Evolutionary conservation across 1,284 basidiomycete species (phyloP).

Genomic region (Waitea zeae): DNA sequence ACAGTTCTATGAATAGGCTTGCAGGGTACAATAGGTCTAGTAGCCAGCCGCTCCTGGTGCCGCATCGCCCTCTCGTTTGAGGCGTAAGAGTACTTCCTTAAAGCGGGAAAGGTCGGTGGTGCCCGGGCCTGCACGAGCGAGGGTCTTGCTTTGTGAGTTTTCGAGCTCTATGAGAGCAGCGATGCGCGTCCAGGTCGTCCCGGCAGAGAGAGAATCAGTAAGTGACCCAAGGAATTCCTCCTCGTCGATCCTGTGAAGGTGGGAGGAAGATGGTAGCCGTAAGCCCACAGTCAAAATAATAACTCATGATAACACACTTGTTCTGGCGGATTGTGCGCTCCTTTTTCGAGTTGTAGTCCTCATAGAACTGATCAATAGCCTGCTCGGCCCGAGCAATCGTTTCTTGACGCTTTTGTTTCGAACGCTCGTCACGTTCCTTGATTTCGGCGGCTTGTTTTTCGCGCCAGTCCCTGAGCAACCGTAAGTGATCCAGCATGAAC

Average conservation of each 20-base stretch:
- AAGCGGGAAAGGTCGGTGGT: slow-evolving; percentile 82
- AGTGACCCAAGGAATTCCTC: slow-evolving; percentile 62
- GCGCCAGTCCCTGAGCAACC: slow-evolving; percentile 59
- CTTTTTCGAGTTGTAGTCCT: slow-evolving; percentile 84
- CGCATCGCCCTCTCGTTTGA: slow-evolving; percentile 77
- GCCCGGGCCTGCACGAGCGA: slow-evolving; percentile 74
- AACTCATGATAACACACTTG: slow-evolving; percentile 50
- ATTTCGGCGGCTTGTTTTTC: slow-evolving; percentile 81
- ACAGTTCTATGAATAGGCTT: too few species aligned
- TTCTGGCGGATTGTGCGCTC: slow-evolving; percentile 89
- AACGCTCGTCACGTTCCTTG: slow-evolving; percentile 59
- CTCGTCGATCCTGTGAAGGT: slow-evolving; percentile 62
- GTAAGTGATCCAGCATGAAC: slow-evolving; percentile 2
- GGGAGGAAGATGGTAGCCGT: not conserved
- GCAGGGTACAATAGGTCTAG: too few species aligned
- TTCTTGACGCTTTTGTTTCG: slow-evolving; percentile 69
- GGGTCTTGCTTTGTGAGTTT: slow-evolving; percentile 94
- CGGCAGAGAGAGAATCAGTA: slow-evolving; percentile 66
- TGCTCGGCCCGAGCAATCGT: slow-evolving; percentile 81
- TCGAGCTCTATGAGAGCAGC: slow-evolving; percentile 77
- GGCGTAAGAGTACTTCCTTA: slow-evolving; percentile 77
- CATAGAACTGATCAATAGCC: slow-evolving; percentile 93
- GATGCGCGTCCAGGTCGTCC: slow-evolving; percentile 95
- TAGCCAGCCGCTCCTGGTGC: slow-evolving; percentile 90
- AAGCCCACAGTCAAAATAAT: not conserved